Evolutionary conservation across 208 protist genomes (phyloP), one percentile per base, ranked within the genome.

Genomic region (Entamoeba dispar): DNA sequence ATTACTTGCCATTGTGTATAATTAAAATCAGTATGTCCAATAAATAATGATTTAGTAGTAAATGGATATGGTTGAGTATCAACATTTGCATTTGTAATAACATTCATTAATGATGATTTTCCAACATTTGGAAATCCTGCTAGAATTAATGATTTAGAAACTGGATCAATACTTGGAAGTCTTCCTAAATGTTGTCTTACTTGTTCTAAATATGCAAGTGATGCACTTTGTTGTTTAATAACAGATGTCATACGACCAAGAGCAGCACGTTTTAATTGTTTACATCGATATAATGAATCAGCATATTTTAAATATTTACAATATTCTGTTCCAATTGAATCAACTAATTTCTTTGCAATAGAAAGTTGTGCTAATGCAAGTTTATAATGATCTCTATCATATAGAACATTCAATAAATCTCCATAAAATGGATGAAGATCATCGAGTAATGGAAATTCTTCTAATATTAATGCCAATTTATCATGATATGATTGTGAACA

Each of bases 391-490:
- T 99, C 99, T 34, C 97, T 96, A 95, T 99, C 98, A 96, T 99
- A 99, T 5, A 99, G 96, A 34, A 99, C 98, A 96, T 99, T 99
- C 96, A 99, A 98, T 50, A 99, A 96, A 95, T 99, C 98, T 7
- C 97, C 98, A 95, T 99, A 99, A 95, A 99, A 99, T 55, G 99
- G 99, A 96, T 99, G 99, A 92, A 99, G 98, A 94, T 99, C 98
- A 92, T 98, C 97, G 94, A 98, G 96, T 91, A 97, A 96, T 31
- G 98, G 98, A 94, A 99, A 99, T 91, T 98, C 96, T 91, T 97
- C 96, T 50, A 99, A 95, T 90, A 99, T 99, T 69, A 96, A 95
- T 8, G 96, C 96, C 10, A 99, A 96, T 95, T 98, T 98, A 92
- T 99, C 98, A 93, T 99, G 97, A 95, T 98, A 99, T 31, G 5